phyloP scores from a whole-genome alignment of 1,139 yeast species.

The Yamadazyma membranifaciens region DNA sequence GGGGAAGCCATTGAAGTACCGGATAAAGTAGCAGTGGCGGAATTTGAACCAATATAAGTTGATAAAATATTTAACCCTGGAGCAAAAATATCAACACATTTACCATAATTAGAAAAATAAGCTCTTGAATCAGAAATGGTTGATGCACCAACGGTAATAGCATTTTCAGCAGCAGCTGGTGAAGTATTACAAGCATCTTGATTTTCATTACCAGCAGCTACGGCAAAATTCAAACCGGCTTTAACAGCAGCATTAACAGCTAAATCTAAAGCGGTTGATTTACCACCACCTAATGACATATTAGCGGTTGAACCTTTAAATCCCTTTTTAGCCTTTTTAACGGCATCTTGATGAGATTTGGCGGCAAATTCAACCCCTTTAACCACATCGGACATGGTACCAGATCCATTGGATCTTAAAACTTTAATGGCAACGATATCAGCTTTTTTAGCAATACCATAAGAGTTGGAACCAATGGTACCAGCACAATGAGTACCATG shows the following conservation, averaged over 20 bases:
- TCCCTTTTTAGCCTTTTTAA: constrained; percentile 28
- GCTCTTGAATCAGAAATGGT: constrained; percentile 38
- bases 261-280: constrained; percentile 39
- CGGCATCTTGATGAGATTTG: constrained; percentile 32
- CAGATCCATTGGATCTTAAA: constrained; percentile 40
- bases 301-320: constrained; percentile 47
- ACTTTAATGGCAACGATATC: constrained; percentile 43
- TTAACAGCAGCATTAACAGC: constrained; percentile 43
- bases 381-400: constrained; percentile 41
- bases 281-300: constrained; percentile 46
- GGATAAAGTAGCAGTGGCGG: constrained; percentile 34
- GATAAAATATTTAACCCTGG: constrained; percentile 45
- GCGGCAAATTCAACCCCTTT: constrained; percentile 46
- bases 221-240: constrained; percentile 44
- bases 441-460: constrained; percentile 44
- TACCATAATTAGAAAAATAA: constrained; percentile 43
- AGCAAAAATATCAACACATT: constrained; percentile 45
- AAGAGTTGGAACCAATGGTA: constrained; percentile 40
- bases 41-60: constrained; percentile 37
- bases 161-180: constrained; percentile 44
- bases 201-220: constrained; percentile 47
- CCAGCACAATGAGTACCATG: constrained; percentile 52
- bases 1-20: constrained; percentile 50
- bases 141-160: constrained; percentile 46
- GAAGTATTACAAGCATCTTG: constrained; percentile 42